Evolutionary conservation across 306 rosid species (phyloP), one percentile per base, ranked within the genome.

Genomic region (Styphnolobium japonicum): DNA sequence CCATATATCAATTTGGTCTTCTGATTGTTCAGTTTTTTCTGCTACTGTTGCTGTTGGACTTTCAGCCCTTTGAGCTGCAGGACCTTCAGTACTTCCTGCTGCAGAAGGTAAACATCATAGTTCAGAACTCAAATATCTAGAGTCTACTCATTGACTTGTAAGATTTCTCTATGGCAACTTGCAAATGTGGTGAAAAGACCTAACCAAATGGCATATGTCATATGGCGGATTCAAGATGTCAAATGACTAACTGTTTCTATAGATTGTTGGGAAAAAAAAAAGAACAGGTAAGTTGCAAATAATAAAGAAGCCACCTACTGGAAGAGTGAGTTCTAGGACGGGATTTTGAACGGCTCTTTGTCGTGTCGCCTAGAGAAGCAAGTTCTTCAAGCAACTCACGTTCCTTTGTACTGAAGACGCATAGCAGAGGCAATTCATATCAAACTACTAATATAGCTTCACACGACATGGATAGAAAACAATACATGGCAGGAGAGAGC

Each of bases 321-420:
- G 91, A 77, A 77, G 96, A 78, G 73, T 86, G 90, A 27, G 90
- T 29, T 77, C 67, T 87, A 70, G 90, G 88, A 39, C 84, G 91
- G 61, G 83, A 76, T 84, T 83, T 85, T 76, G 87, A 82, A 14
- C 90, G 96, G 72, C 83, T 84, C 75, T 87, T 69, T 48, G 86
- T 64, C 25, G 78, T 62, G 85, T 85, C 81, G 55, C 81, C 90
- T 73, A 93, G 85, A 53, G 83, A 81, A 77, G 93, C 86, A 75
- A 95, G 94, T 77, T 93, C 93, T 89, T 93, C 93, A 42, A 95
- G 99, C 86, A 95, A 81, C 76, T 87, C 97, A 25, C 94, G 92
- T 82, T 95, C 99, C 82, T 84, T 84, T 63, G 64, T 45, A 86
- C 99, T 95, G 83, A 45, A 83, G 48, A 74, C 22, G 67, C 83